Evolutionary conservation across 768 basidiomycete genomes (phyloP).

Genomic region (Nidularia pulvinata): DNA sequence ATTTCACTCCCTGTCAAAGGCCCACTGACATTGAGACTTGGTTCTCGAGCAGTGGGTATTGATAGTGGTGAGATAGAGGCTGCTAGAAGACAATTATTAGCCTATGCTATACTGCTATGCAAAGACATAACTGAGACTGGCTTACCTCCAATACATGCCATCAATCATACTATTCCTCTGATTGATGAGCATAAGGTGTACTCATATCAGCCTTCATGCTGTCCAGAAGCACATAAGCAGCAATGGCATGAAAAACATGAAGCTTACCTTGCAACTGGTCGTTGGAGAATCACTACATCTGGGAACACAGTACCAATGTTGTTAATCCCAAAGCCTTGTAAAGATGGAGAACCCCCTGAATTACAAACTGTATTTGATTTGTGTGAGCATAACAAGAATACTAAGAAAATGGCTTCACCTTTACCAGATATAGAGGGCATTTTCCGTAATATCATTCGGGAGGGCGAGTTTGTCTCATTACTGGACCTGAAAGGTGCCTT

Average conservation of each 20-base stretch:
- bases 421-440: constrained; percentile 22
- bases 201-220: constrained; percentile 27
- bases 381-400: constrained; percentile 32
- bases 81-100: constrained; percentile 10
- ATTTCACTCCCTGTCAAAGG: constrained; percentile 11
- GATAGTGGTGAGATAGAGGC: constrained; percentile 9
- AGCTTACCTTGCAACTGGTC: constrained; percentile 20
- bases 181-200: constrained; percentile 29
- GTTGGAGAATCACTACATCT: constrained; percentile 25
- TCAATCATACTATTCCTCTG: constrained; percentile 37
- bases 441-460: constrained; percentile 12
- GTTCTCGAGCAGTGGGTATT: constrained; percentile 6
- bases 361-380: constrained; percentile 28
- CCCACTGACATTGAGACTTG: constrained; percentile 2
- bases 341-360: constrained; percentile 4
- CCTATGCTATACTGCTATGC: constrained; percentile 18
- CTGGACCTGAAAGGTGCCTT: constrained; percentile 33
- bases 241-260: constrained; percentile 27
- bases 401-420: constrained; percentile 19
- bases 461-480: constrained; percentile 16
- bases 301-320: constrained; percentile 33
- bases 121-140: constrained; percentile 14
- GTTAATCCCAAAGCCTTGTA: constrained; percentile 25
- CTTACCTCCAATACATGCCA: constrained; percentile 26
- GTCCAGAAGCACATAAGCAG: constrained; percentile 29